These are phyloP conservation scores for Trichoderma brevicompactum DNA, from an alignment of 2,329 filamentous ascomycete genomes.

Conservation along the genomic window DNA sequence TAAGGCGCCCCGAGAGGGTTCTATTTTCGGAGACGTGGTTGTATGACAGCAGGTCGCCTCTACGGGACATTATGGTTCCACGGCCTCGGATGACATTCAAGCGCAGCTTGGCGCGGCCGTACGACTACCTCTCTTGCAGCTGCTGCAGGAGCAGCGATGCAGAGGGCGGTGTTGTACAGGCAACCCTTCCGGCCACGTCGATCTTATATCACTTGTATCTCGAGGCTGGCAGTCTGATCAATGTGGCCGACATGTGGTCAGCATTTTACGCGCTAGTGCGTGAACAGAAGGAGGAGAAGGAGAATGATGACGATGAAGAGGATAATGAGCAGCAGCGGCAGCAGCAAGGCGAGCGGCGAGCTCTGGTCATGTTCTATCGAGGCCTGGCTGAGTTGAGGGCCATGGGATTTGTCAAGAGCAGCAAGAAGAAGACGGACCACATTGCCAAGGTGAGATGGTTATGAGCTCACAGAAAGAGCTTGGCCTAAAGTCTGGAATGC, in stretches of 20 bases:
- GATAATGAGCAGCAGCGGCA: conserved; percentile 34
- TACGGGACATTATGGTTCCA: conserved; percentile 75
- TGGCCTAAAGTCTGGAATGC: neutral
- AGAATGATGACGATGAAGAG: conserved; percentile 53
- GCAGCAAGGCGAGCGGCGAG: conserved; percentile 56
- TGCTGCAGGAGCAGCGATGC: conserved; percentile 62
- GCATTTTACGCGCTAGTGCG: conserved; percentile 71
- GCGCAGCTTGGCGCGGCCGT: conserved; percentile 70
- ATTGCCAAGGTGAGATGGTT: conserved; percentile 87
- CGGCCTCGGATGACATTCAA: conserved; percentile 72
- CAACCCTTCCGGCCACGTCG: conserved; percentile 70
- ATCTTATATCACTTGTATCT: conserved; percentile 80
- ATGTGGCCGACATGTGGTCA: conserved; percentile 78
- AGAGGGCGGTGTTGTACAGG: conserved; percentile 49
- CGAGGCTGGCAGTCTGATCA: conserved; percentile 76
- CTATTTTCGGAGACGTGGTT: conserved; percentile 74
- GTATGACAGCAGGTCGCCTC: conserved; percentile 72
- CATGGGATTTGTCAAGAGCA: conserved; percentile 86
- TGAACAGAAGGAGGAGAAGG: conserved; percentile 37
- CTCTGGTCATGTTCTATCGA: conserved; percentile 79
- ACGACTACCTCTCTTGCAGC: conserved; percentile 76
- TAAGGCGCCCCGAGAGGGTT: conserved; percentile 45
- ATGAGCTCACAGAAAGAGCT: conserved; percentile 36
- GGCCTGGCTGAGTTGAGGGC: conserved; percentile 82
- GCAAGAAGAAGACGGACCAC: conserved; percentile 90